These are phyloP conservation scores for Hymenoscyphus linearis DNA, from an alignment of 2,329 filamentous ascomycete species.

Conservation along the genomic window DNA sequence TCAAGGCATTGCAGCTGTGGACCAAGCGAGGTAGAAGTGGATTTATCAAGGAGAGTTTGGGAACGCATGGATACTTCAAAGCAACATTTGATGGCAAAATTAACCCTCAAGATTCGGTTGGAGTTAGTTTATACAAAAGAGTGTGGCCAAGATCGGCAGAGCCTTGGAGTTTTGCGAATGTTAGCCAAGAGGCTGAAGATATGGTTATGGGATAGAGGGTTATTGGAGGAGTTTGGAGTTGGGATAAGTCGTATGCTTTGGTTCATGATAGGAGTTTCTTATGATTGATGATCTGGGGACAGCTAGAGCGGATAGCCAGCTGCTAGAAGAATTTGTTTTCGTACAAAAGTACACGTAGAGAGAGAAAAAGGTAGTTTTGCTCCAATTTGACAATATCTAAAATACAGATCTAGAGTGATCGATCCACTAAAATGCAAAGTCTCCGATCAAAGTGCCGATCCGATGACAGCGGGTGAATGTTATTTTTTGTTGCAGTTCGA, in stretches of 20 bases:
- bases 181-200: conserved; percentile 5
- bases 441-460: neutral
- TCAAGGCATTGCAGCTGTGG: conserved; percentile 94
- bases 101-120: conserved; percentile 91
- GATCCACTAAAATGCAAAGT: neutral
- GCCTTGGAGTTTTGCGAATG: conserved; percentile 26
- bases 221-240: neutral
- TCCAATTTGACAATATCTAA: neutral
- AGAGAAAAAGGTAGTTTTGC: neutral
- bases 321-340: neutral
- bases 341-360: neutral
- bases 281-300: neutral
- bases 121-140: conserved; percentile 82
- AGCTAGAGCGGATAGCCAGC: neutral
- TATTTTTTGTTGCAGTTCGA: conserved; percentile 3
- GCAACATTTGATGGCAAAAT: conserved; percentile 94
- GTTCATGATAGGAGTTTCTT: neutral
- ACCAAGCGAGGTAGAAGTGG: conserved; percentile 83
- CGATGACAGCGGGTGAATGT: neutral
- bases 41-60: conserved; percentile 88
- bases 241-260: neutral
- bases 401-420: neutral
- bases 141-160: conserved; percentile 71
- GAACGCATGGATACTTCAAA: conserved; percentile 99
- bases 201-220: conserved; percentile 6